These are phyloP conservation scores for Aspergillus diversus DNA, from an alignment of 495 filamentous ascomycete species.

Conservation along the genomic window DNA sequence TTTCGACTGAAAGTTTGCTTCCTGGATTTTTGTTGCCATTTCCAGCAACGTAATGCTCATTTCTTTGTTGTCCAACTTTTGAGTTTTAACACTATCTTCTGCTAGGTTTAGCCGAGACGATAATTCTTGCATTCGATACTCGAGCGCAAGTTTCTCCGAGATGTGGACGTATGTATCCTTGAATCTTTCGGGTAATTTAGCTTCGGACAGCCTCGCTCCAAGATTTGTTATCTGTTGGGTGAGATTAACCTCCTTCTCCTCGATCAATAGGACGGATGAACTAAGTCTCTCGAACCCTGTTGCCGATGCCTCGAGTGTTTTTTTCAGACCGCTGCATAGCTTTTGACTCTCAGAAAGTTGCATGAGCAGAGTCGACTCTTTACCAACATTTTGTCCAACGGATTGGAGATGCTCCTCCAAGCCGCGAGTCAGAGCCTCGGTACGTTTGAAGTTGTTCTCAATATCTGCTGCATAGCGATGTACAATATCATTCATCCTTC, in stretches of 20 bases:
- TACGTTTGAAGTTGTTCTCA: conserved; percentile 22
- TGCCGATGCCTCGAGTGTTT: conserved; percentile 24
- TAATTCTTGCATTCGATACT: conserved; percentile 29
- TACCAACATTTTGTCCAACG: conserved; percentile 26
- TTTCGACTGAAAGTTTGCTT: conserved; percentile 16
- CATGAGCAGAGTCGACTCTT: conserved; percentile 28
- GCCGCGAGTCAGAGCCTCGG: conserved; percentile 12
- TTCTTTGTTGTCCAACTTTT: conserved; percentile 21
- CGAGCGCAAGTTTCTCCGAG: conserved; percentile 31
- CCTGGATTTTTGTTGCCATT: conserved; percentile 17
- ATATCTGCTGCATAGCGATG: conserved; percentile 19
- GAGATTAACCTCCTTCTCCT: conserved; percentile 26
- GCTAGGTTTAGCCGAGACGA: conserved; percentile 22
- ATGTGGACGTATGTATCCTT: conserved; percentile 20
- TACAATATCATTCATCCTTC: background rate
- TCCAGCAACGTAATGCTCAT: conserved; percentile 28
- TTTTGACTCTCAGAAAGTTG: conserved; percentile 27
- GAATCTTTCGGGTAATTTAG: conserved; percentile 23
- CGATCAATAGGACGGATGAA: conserved; percentile 22
- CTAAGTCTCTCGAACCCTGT: conserved; percentile 27
- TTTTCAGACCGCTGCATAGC: conserved; percentile 21
- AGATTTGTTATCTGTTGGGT: conserved; percentile 27
- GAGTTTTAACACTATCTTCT: conserved; percentile 22
- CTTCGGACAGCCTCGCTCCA: conserved; percentile 27
- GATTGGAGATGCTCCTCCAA: conserved; percentile 26